Conservation (phyloP, 441 rosid genomes). For the Bruguiera hainesii region DNA sequence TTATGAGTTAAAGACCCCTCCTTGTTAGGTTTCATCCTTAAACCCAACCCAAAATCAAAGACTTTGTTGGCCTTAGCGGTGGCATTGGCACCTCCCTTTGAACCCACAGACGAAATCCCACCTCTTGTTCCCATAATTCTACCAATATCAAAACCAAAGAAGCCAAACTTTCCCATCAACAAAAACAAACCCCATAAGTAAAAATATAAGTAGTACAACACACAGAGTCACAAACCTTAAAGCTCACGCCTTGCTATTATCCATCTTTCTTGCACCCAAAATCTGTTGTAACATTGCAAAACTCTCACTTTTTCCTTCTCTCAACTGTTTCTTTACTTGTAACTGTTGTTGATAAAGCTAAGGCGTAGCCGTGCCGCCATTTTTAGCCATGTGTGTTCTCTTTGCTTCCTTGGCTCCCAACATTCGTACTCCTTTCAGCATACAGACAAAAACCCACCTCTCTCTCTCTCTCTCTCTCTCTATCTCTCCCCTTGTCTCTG, state of each 20-base stretch:
- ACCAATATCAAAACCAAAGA: conserved; percentile 4
- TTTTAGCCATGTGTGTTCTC: conserved; percentile 49
- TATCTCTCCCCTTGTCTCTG: conserved; percentile 12
- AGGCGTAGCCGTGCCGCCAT: conserved; percentile 65
- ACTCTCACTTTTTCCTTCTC: background rate
- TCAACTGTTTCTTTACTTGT: background rate
- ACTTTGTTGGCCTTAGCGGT: conserved; percentile 16
- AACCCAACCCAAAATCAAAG: conserved; percentile 40
- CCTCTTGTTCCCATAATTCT: conserved; percentile 31
- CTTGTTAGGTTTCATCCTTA: conserved; percentile 30
- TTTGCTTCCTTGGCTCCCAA: conserved; percentile 77
- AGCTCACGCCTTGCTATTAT: conserved; percentile 13
- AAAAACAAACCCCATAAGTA: conserved; percentile 4
- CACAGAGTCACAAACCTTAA: conserved; percentile 8
- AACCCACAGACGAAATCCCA: conserved; percentile 24
- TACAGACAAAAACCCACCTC: conserved; percentile 48
- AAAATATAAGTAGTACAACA: conserved; percentile 3
- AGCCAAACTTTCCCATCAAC: conserved; percentile 24
- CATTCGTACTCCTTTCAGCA: conserved; percentile 61
- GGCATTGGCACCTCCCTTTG: conserved; percentile 17
- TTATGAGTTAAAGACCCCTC: conserved; percentile 17
- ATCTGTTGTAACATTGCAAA: conserved; percentile 7
- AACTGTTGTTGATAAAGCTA: conserved; percentile 18
- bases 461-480: conserved; percentile 19
- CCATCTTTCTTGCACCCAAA: conserved; percentile 1